phyloP scores from a whole-genome alignment of 192 early-diverging fungal genomes.

The Dissophora ornata region DNA sequence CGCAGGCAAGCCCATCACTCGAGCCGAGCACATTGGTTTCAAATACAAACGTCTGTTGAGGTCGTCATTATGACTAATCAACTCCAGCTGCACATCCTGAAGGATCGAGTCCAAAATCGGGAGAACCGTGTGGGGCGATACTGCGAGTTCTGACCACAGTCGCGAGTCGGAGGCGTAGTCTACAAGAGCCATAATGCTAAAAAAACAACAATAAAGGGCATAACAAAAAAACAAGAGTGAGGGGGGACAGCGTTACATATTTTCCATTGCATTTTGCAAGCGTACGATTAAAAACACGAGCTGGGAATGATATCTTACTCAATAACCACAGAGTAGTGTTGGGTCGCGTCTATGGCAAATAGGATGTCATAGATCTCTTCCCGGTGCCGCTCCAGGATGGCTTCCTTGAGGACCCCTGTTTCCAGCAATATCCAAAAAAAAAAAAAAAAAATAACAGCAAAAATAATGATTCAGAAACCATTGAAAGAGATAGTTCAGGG shows the following conservation, averaged over 20 bases:
- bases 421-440: not conserved
- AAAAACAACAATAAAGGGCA: no score
- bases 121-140: constrained; percentile 36
- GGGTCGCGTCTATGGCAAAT: constrained; percentile 21
- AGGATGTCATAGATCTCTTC: constrained; percentile 45
- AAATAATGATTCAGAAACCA: not conserved
- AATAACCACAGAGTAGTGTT: constrained; percentile 42
- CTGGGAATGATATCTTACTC: constrained; percentile 21
- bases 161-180: constrained; percentile 22
- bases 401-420: constrained; percentile 20
- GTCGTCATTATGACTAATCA: constrained; percentile 14
- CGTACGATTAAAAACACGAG: no score
- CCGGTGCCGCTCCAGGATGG: constrained; percentile 30
- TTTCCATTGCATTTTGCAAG: not conserved
- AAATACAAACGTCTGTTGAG: constrained; percentile 13
- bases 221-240: no score
- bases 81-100: constrained; percentile 37
- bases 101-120: constrained; percentile 38
- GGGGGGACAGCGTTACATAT: not conserved
- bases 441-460: not conserved
- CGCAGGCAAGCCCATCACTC: constrained; percentile 38
- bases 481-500: no score
- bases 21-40: constrained; percentile 42
- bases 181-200: constrained; percentile 34
- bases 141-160: constrained; percentile 19